These are phyloP conservation scores for Cutaneotrichosporon cavernicola DNA, from an alignment of 1,284 basidiomycete species.

Conservation along the genomic window DNA sequence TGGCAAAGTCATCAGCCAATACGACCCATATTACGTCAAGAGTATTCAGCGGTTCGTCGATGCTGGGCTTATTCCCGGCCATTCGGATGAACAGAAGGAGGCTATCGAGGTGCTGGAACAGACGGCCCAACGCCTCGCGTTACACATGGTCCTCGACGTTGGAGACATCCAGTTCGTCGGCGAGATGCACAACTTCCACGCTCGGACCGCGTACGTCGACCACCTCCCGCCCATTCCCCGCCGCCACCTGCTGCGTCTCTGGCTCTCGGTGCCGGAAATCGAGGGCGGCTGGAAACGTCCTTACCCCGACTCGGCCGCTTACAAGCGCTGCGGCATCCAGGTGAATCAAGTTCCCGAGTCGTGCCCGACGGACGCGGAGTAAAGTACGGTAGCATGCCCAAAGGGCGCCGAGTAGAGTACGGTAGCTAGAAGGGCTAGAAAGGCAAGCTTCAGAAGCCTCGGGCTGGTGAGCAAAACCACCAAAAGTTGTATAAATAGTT, in stretches of 20 bases:
- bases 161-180: conserved; percentile 52
- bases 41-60: conserved; percentile 36
- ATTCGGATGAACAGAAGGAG: conserved; percentile 46
- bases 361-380: conserved; percentile 54
- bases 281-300: conserved; percentile 54
- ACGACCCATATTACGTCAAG: conserved; percentile 48
- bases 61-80: conserved; percentile 50
- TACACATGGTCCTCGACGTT: conserved; percentile 55
- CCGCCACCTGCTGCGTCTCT: conserved; percentile 55
- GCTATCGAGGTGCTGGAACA: conserved; percentile 54
- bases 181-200: conserved; percentile 52
- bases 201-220: conserved; percentile 54
- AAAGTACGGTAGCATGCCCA: no score
- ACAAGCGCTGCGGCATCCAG: conserved; percentile 50
- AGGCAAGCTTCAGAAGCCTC: background rate
- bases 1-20: conserved; percentile 33
- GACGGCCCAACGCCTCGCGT: conserved; percentile 48
- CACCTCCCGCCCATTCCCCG: conserved; percentile 48
- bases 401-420: conserved; percentile 50
- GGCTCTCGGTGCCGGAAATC: conserved; percentile 50
- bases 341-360: conserved; percentile 46
- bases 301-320: conserved; percentile 48
- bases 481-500: background rate
- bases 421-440: no score
- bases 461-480: background rate